These are phyloP conservation scores for Hymenochaete sp. DNA, from an alignment of 1,284 basidiomycete genomes.

Conservation along the genomic window DNA sequence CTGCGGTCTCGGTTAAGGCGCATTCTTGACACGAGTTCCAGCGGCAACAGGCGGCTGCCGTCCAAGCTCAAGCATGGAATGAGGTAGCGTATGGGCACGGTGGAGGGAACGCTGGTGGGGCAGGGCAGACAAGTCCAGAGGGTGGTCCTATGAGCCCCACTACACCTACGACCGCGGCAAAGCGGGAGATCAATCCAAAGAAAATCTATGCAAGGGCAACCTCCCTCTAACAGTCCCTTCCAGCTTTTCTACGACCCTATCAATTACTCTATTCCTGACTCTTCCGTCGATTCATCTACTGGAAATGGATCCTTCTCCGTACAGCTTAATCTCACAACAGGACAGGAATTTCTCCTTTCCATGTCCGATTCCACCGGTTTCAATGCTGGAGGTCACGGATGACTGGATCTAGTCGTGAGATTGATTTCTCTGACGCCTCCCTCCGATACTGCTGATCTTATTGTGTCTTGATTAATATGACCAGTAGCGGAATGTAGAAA, in stretches of 20 bases:
- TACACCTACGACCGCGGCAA: slow-evolving; percentile 28
- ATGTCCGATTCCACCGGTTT: slow-evolving; percentile 70
- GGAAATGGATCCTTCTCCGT: slow-evolving; percentile 46
- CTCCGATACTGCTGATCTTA: too few relatives aligned
- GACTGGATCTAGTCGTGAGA: too few relatives aligned
- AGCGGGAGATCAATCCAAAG: slow-evolving; percentile 94
- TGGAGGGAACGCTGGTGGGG: too few relatives aligned
- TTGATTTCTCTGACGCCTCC: too few relatives aligned
- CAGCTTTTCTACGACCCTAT: slow-evolving; percentile 46
- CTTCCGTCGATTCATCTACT: slow-evolving; percentile 37
- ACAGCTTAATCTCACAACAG: slow-evolving; percentile 35
- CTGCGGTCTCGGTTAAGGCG: neutral
- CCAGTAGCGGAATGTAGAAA: too few relatives aligned
- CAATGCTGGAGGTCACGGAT: slow-evolving; percentile 59
- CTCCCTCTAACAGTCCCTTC: slow-evolving; percentile 14
- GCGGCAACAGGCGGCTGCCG: slow-evolving; percentile 46
- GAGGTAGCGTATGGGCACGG: slow-evolving; percentile 31
- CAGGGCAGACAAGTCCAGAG: too few relatives aligned
- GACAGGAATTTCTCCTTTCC: slow-evolving; percentile 41
- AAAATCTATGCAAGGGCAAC: slow-evolving; percentile 94
- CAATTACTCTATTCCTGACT: slow-evolving; percentile 48
- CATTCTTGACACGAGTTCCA: slow-evolving; percentile 50
- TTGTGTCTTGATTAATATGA: too few relatives aligned
- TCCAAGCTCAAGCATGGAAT: slow-evolving; percentile 34
- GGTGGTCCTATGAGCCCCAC: slow-evolving; percentile 52